These are phyloP conservation scores for Centaurea solstitialis DNA, from an alignment of 129 eudicot species.

Conservation along the genomic window DNA sequence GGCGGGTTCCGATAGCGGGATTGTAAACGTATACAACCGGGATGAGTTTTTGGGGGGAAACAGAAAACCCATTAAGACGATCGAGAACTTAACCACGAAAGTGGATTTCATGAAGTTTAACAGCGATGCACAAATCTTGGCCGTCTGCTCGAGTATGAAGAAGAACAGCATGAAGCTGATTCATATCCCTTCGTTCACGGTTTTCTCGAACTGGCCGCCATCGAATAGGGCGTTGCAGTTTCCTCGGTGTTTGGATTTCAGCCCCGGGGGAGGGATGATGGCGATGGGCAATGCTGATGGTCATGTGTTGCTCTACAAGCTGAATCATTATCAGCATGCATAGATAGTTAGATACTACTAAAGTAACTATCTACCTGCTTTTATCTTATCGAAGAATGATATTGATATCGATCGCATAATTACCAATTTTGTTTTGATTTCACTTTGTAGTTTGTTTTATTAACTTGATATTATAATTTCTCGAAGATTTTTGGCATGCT, in stretches of 20 bases:
- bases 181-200: conserved; percentile 81
- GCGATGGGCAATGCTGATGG: conserved; percentile 89
- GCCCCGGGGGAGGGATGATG: conserved; percentile 94
- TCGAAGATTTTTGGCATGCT: not conserved
- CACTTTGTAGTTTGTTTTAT: not conserved
- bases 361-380: not conserved
- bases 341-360: too few relatives aligned
- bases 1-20: conserved; percentile 88
- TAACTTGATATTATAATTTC: not conserved
- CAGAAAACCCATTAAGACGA: conserved; percentile 69
- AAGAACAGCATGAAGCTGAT: conserved; percentile 78
- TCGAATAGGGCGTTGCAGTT: conserved; percentile 41
- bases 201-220: conserved; percentile 96
- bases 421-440: not conserved
- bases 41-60: conserved; percentile 89
- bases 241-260: conserved; percentile 83
- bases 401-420: too few relatives aligned
- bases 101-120: conserved; percentile 80
- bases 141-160: conserved; percentile 76
- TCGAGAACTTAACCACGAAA: conserved; percentile 72
- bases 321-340: conserved; percentile 85
- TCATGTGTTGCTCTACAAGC: conserved; percentile 73
- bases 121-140: conserved; percentile 76
- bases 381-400: not conserved
- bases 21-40: conserved; percentile 77